Base-by-base conservation (phyloP, 306 rosid species). In the Rosa lucieae region DNA sequence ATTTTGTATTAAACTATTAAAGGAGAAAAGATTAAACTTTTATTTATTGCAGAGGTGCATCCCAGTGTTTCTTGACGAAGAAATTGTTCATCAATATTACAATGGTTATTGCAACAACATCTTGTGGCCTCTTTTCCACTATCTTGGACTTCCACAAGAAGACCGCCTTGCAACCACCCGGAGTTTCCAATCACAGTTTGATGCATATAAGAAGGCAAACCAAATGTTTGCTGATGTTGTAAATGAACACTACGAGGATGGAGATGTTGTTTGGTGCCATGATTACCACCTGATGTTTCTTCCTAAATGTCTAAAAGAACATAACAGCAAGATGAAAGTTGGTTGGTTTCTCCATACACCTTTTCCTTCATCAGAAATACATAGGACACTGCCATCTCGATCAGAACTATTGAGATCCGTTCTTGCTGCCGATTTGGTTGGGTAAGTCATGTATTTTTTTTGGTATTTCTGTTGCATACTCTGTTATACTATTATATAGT, bases 341-440 rank as follows among this genome's bases (percentile, higher is more conserved):
- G 99, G 99, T 43, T 95, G 99, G 97, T 95, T 95, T 89, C 97
- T 95, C 80, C 97, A 95, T 77, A 95, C 97, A 29, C 99, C 99
- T n/a, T 95, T 95, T 82, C 99, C 99, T 87, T 95, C 99, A 82
- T 94, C 99, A 42, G 99, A 94, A 85, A 92, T 94, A 73, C 97
- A 94, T 84, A 89, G 97, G 86, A 92, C 95, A 56, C 82, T 94
- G 52, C 97, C 99, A 42, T 95, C 97, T 48, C 89, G 97, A 71
- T 80, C 97, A 67, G 97, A 95, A 82, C 86, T 95, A 15, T 72
- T 95, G 87, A 89, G 92, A 85, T 91, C 99, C 46, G 99, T 95
- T 79, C 97, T 95, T 81, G 91, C 92, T 42, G 99, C 99, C 73
- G 99, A 95, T 80, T 81, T 95, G 78, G 99, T 95, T 67, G 99